A percentile compares a stretch with the other conserved stretches of the same genome.
phyloP scores from a whole-genome alignment of 2,329 filamentous ascomycete genomes.

The Hypomyces rosellus region DNA sequence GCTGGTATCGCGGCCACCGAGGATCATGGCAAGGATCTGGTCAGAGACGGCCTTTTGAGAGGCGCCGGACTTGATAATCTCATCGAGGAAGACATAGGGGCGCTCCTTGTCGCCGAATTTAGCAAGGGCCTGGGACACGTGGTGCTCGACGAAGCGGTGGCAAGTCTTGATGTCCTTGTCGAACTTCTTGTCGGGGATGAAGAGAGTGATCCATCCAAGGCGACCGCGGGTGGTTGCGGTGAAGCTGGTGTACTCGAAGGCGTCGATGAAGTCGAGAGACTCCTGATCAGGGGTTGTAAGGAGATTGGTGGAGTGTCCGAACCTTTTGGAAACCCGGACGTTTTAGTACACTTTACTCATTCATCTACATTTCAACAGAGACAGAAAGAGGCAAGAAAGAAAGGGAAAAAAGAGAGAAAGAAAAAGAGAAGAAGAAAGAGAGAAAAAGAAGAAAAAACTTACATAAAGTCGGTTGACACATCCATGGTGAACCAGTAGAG shows the following conservation, averaged over 20 bases:
- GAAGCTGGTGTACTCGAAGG: constrained; percentile 42
- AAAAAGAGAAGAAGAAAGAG: too few species aligned
- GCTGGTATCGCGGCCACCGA: constrained; percentile 54
- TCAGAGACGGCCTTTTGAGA: constrained; percentile 40
- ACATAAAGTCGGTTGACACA: constrained; percentile 60
- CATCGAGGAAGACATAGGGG: constrained; percentile 51
- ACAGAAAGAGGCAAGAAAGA: too few species aligned
- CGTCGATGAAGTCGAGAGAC: constrained; percentile 37
- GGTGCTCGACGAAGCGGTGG: constrained; percentile 42
- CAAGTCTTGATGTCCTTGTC: constrained; percentile 33
- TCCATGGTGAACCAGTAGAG: constrained; percentile 63
- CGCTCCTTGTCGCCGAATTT: constrained; percentile 29
- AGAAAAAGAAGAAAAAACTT: constrained; percentile 14
- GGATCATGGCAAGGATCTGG: constrained; percentile 47
- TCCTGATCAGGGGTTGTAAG: constrained; percentile 30
- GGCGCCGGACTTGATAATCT: constrained; percentile 43
- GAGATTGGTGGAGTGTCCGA: constrained; percentile 38
- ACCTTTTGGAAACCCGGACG: constrained; percentile 18
- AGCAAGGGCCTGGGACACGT: constrained; percentile 36
- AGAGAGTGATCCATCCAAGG: constrained; percentile 32
- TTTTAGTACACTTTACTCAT: background rate
- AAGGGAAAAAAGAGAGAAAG: too few species aligned
- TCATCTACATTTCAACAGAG: too few species aligned
- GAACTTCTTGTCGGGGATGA: constrained; percentile 32
- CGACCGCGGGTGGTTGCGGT: constrained; percentile 33